These are phyloP conservation scores for Ascochyta pisi DNA, from an alignment of 2,329 filamentous ascomycete species.

Conservation along the genomic window DNA sequence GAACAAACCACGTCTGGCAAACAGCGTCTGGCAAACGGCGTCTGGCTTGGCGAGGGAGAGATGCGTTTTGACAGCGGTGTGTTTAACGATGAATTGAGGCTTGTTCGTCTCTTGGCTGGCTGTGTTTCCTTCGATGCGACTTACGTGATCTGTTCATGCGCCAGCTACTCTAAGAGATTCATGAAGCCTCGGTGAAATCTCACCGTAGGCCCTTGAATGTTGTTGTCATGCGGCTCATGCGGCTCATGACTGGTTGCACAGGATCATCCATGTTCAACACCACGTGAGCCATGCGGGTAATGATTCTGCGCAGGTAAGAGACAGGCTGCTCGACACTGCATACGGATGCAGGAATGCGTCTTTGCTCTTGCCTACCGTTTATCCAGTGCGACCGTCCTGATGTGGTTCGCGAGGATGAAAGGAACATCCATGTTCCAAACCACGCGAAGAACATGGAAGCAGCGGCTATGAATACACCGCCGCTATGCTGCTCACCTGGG, in stretches of 20 bases:
- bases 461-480: constrained; percentile 26
- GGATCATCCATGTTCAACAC: constrained; percentile 16
- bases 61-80: neutral
- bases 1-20: neutral
- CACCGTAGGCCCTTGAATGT: neutral
- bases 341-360: neutral
- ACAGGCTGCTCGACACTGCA: constrained; percentile 5
- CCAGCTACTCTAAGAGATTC: neutral
- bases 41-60: too few species aligned
- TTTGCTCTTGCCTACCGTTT: neutral
- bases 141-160: neutral
- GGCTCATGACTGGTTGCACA: constrained; percentile 10
- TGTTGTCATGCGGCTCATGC: constrained; percentile 9
- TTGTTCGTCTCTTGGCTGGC: neutral
- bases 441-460: constrained; percentile 24
- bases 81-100: neutral
- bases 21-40: too few species aligned
- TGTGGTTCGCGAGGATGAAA: constrained; percentile 1
- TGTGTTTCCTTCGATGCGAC: neutral
- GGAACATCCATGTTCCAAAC: constrained; percentile 27
- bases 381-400: neutral
- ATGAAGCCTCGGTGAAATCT: constrained; percentile 12
- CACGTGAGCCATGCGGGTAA: constrained; percentile 16
- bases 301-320: constrained; percentile 15
- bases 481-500: constrained; percentile 5